Conservation (phyloP, 441 rosid species). For the Adansonia grandidieri region DNA sequence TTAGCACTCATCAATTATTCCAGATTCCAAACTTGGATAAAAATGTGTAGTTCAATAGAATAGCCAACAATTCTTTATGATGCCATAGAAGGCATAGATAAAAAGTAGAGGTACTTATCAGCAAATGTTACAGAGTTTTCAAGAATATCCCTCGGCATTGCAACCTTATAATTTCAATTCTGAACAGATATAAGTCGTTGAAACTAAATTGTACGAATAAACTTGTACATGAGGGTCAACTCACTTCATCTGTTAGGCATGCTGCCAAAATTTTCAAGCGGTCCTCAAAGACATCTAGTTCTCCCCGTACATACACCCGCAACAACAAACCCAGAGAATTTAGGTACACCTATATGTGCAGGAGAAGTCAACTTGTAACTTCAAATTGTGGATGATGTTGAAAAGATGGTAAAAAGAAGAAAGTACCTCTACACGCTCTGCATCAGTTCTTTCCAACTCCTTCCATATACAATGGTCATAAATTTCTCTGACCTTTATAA, state of each 20-base stretch:
- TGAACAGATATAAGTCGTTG: conserved; percentile 12
- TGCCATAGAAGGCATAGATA: neutral
- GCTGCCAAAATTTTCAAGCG: conserved; percentile 57
- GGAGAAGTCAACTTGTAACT: conserved; percentile 14
- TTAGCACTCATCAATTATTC: neutral
- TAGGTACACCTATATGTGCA: conserved; percentile 62
- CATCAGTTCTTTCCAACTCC: conserved; percentile 62
- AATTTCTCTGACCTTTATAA: conserved; percentile 57
- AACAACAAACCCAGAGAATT: conserved; percentile 81
- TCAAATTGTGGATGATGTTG: conserved; percentile 19
- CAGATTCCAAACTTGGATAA: neutral
- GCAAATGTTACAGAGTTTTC: neutral
- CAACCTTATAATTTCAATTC: neutral
- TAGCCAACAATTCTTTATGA: neutral
- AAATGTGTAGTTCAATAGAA: neutral
- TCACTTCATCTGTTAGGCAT: conserved; percentile 59
- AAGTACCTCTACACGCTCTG: conserved; percentile 51
- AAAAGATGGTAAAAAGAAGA: conserved; percentile 8
- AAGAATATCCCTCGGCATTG: neutral
- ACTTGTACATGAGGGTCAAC: conserved; percentile 23
- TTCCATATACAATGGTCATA: conserved; percentile 77
- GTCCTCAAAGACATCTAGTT: conserved; percentile 51
- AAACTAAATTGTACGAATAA: neutral
- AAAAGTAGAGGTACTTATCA: neutral
- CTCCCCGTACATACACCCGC: conserved; percentile 63